Percentiles rank a stretch among this genome's conserved stretches.
Conservation (phyloP, 2,329 filamentous ascomycete genomes). For the Fusarium scirpi region DNA sequence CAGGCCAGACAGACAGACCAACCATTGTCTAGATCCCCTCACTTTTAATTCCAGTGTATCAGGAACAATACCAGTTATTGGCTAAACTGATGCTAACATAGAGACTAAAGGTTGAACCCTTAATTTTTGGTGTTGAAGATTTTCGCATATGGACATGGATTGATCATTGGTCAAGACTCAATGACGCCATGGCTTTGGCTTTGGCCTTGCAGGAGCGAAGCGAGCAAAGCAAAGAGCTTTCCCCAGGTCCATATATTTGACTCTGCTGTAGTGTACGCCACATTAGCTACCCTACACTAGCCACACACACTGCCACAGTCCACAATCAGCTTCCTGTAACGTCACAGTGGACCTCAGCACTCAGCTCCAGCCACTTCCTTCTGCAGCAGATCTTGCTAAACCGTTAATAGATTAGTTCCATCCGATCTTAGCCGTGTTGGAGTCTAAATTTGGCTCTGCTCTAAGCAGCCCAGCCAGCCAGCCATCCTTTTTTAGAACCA, state of each 20-base stretch:
- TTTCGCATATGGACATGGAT: slow-evolving; percentile 32
- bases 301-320: slow-evolving; percentile 7
- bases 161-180: slow-evolving; percentile 24
- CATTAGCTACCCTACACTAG: not conserved
- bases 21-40: not conserved
- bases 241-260: slow-evolving; percentile 17
- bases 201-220: slow-evolving; percentile 32
- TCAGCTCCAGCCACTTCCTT: slow-evolving; percentile 35
- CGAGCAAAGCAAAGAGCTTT: slow-evolving; percentile 24
- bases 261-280: slow-evolving; percentile 18
- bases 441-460: slow-evolving; percentile 43
- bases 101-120: slow-evolving; percentile 3
- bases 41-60: not conserved
- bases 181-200: slow-evolving; percentile 35
- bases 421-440: slow-evolving; percentile 24
- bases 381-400: not conserved
- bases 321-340: slow-evolving; percentile 7
- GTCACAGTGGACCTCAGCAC: slow-evolving; percentile 24
- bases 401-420: slow-evolving; percentile 17
- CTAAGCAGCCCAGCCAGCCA: slow-evolving; percentile 27
- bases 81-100: slow-evolving; percentile 1
- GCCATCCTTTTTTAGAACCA: slow-evolving; percentile 23
- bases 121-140: slow-evolving; percentile 27
- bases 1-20: slow-evolving; percentile 3
- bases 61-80: not conserved